Evolutionary conservation across 306 rosid species (phyloP), one percentile per base, ranked within the genome.

Genomic region (Cucurbita pepo): DNA sequence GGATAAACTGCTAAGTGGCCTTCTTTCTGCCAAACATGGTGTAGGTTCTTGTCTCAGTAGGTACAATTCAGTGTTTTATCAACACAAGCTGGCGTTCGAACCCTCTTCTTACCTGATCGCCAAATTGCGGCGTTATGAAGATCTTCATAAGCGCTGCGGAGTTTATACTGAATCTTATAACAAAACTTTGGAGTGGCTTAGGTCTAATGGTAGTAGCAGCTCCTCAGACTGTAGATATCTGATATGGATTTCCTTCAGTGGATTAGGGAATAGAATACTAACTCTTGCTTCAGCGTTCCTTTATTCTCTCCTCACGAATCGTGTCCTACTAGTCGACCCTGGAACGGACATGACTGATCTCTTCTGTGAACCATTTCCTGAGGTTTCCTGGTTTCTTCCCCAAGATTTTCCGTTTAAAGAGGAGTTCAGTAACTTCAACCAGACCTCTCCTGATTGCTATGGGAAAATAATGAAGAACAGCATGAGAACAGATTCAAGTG

Each of bases 181-280:
- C 76, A 79, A 64, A 66, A 78, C 96, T 15, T 72, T 90, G 65
- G 72, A 83, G 48, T 76, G 79, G 62, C 91, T 90, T 41, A 83
- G 66, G 43, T 87, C 84, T 56, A 71, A 74, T 44, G 73, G 56
- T 25, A 48, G 79, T 3, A 73, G 30, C 65, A 67, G 60, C 44
- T 62, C 88, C 45, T 60, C 82, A 3, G 78, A 75, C 36, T 90
- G 96, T 76, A 85, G 80, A 57, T 90, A 86, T 77, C 81, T 90
- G 22, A 82, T 90, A 1, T 90, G 91, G 92, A 76, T 90, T 72
- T 85, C 96, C 59, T 84, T 75, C 70, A 87, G 96, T 77, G 96
- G 96, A 38, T 83, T 90, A 80, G 96, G 96, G 70, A 90, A 90
- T 80, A 90, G 86, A 82, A 87, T 87, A 65, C 82, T 90, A 58